These are phyloP conservation scores for Nevesoporus exiguus DNA, from an alignment of 768 basidiomycete species.

Conservation along the genomic window DNA sequence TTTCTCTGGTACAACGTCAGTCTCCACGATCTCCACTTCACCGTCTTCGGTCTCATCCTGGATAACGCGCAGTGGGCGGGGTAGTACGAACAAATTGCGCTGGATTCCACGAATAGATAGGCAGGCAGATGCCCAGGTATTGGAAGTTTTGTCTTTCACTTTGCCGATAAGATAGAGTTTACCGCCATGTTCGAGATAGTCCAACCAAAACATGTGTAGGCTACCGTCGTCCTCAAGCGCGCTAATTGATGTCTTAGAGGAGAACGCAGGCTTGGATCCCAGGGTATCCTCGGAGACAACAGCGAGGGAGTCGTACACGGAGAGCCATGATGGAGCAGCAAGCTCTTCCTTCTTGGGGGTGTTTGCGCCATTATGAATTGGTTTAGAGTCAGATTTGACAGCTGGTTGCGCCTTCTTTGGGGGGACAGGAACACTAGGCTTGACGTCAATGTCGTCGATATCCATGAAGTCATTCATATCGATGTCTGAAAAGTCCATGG, in stretches of 20 bases:
- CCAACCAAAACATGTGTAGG: slow-evolving; percentile 92
- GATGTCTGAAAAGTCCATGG: slow-evolving; percentile 53
- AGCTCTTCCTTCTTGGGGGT: slow-evolving; percentile 45
- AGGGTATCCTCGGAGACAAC: slow-evolving; percentile 60
- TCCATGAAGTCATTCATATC: slow-evolving; percentile 57
- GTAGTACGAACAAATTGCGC: slow-evolving; percentile 88
- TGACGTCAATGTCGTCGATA: slow-evolving; percentile 52
- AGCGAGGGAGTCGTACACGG: slow-evolving; percentile 68
- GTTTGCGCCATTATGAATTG: neutral
- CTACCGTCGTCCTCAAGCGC: slow-evolving; percentile 83
- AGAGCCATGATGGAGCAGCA: slow-evolving; percentile 60
- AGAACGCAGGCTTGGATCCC: slow-evolving; percentile 39
- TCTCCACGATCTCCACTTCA: slow-evolving; percentile 48
- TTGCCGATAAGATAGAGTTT: slow-evolving; percentile 89
- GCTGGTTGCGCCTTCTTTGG: slow-evolving; percentile 20
- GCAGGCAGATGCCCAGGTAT: slow-evolving; percentile 77
- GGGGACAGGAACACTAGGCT: slow-evolving; percentile 34
- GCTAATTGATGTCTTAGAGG: slow-evolving; percentile 42
- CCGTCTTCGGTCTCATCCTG: slow-evolving; percentile 31
- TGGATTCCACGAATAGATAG: slow-evolving; percentile 81
- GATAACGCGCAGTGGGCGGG: slow-evolving; percentile 60
- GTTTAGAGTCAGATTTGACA: slow-evolving; percentile 15
- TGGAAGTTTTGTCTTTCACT: slow-evolving; percentile 69
- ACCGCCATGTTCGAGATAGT: slow-evolving; percentile 86
- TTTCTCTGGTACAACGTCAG: slow-evolving; percentile 67